These are phyloP conservation scores for Phylloporus scabripes DNA, from an alignment of 768 basidiomycete species.

Conservation along the genomic window DNA sequence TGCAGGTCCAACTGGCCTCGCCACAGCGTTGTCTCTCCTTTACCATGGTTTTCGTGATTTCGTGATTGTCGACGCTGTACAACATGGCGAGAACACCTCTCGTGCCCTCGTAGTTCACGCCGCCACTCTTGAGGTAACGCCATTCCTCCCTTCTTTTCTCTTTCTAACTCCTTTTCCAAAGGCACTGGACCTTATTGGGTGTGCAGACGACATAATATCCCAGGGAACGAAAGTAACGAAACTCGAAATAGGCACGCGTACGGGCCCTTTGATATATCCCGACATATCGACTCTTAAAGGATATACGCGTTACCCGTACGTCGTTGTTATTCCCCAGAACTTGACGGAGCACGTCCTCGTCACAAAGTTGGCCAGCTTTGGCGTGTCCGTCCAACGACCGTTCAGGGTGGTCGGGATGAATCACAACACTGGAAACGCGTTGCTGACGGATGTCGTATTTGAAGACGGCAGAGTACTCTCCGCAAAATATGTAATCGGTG, in stretches of 20 bases:
- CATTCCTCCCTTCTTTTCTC: slow-evolving; percentile 5
- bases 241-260: slow-evolving; percentile 30
- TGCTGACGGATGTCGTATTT: slow-evolving; percentile 38
- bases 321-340: slow-evolving; percentile 41
- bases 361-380: slow-evolving; percentile 28
- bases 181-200: slow-evolving; percentile 42
- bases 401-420: slow-evolving; percentile 36
- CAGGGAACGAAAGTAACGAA: slow-evolving; percentile 31
- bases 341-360: slow-evolving; percentile 40
- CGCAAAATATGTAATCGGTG: slow-evolving; percentile 46
- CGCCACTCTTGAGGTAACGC: slow-evolving; percentile 48
- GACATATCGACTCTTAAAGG: slow-evolving; percentile 33
- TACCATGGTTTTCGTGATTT: slow-evolving; percentile 39
- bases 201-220: slow-evolving; percentile 36
- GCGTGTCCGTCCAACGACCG: slow-evolving; percentile 35
- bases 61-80: slow-evolving; percentile 39
- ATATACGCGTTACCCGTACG: slow-evolving; percentile 43
- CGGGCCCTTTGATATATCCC: slow-evolving; percentile 21
- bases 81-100: slow-evolving; percentile 36
- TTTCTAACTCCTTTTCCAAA: slow-evolving; percentile 28
- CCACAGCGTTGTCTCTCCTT: slow-evolving; percentile 42
- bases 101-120: slow-evolving; percentile 47
- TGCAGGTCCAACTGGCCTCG: slow-evolving; percentile 46
- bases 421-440: slow-evolving; percentile 22
- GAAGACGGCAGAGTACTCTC: slow-evolving; percentile 41